phyloP scores from a whole-genome alignment of 345 rosid genomes.

The Populus davidiana region DNA sequence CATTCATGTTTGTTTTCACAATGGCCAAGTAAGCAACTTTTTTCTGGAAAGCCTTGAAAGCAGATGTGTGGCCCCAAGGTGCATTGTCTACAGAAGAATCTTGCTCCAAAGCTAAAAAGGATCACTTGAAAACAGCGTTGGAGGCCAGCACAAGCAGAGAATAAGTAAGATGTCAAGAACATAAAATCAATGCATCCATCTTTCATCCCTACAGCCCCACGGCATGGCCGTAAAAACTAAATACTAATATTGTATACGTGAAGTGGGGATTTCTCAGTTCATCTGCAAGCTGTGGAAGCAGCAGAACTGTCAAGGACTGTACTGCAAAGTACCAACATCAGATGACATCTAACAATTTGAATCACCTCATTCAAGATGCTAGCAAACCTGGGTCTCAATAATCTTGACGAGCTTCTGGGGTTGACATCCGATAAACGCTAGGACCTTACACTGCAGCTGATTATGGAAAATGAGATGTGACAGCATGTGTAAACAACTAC shows the following conservation, averaged over 20 bases:
- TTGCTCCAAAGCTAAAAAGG: neutral
- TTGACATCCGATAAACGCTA: neutral
- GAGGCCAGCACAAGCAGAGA: neutral
- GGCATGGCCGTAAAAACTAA: neutral
- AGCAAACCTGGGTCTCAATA: neutral
- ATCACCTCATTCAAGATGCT: neutral
- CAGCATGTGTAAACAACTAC: neutral
- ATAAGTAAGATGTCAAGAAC: neutral
- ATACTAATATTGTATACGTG: too few species aligned
- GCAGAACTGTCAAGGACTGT: neutral
- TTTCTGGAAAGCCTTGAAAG: neutral
- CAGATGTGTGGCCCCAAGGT: neutral
- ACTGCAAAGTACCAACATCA: neutral
- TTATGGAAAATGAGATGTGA: neutral
- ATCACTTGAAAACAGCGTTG: neutral
- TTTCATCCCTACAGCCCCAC: neutral
- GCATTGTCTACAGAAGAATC: neutral
- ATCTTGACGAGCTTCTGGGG: neutral
- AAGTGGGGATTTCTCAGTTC: neutral
- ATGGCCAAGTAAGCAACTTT: neutral
- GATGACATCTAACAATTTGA: too few species aligned
- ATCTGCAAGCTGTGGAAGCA: neutral
- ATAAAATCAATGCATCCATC: neutral
- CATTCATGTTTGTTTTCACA: neutral
- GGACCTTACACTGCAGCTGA: neutral